phyloP scores from a whole-genome alignment of 2,329 filamentous ascomycete genomes.

The Talaromyces amestolkiae region DNA sequence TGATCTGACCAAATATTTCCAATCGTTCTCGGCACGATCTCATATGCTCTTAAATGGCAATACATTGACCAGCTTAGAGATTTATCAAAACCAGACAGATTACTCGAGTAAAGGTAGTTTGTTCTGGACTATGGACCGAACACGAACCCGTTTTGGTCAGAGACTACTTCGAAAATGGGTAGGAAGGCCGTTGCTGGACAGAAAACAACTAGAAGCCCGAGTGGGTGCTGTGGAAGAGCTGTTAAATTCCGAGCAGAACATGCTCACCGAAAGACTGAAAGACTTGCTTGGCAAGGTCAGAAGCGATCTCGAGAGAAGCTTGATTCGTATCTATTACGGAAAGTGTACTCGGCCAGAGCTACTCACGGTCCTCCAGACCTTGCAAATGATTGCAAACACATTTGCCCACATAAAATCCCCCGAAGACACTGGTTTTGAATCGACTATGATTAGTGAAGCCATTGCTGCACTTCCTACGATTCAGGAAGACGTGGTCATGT shows the following conservation, averaged over 20 bases:
- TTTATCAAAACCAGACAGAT: slow-evolving; percentile 93
- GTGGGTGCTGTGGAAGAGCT: slow-evolving; percentile 85
- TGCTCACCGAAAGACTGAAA: slow-evolving; percentile 70
- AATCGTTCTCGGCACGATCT: slow-evolving; percentile 87
- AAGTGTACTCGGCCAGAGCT: slow-evolving; percentile 88
- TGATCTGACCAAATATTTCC: slow-evolving; percentile 93
- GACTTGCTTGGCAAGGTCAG: slow-evolving; percentile 68
- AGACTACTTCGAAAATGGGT: slow-evolving; percentile 92
- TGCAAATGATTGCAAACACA: slow-evolving; percentile 77
- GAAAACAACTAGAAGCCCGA: slow-evolving; percentile 69
- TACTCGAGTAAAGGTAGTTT: slow-evolving; percentile 80
- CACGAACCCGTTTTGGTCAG: slow-evolving; percentile 83
- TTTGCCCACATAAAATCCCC: slow-evolving; percentile 67
- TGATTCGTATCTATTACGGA: slow-evolving; percentile 95
- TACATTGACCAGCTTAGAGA: slow-evolving; percentile 86
- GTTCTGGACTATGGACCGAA: slow-evolving; percentile 94
- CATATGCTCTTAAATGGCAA: slow-evolving; percentile 97
- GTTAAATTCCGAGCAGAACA: slow-evolving; percentile 63
- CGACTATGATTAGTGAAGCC: slow-evolving; percentile 66
- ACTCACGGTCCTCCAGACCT: slow-evolving; percentile 75
- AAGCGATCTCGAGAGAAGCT: slow-evolving; percentile 83
- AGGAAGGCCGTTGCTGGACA: slow-evolving; percentile 81
- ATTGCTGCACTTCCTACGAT: slow-evolving; percentile 76
- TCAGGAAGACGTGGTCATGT: slow-evolving; percentile 66
- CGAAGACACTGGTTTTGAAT: slow-evolving; percentile 69